Percentiles rank a stretch among this genome's conserved stretches.
Conservation (phyloP, 2,329 filamentous ascomycete species). For the Ophiostoma ulmi region DNA sequence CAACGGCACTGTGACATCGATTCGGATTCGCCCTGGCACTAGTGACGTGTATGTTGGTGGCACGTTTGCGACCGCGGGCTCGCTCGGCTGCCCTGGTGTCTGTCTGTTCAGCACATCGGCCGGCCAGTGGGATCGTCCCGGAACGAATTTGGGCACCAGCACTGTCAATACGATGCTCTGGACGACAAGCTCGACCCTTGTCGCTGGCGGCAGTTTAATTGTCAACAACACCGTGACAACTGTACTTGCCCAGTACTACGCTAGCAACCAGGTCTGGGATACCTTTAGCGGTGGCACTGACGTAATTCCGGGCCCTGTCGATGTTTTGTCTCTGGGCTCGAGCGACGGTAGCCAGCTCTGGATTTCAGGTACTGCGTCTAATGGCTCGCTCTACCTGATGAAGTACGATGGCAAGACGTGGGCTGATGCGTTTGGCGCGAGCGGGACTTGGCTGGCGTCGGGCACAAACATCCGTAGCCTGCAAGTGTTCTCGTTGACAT, state of each 20-base stretch:
- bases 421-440: constrained; percentile 43
- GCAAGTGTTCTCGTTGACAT: constrained; percentile 69
- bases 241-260: constrained; percentile 68
- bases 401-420: constrained; percentile 74
- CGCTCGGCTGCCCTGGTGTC: constrained; percentile 73
- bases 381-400: constrained; percentile 70
- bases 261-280: constrained; percentile 61
- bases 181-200: constrained; percentile 63
- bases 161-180: constrained; percentile 69
- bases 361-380: constrained; percentile 64
- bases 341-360: constrained; percentile 69
- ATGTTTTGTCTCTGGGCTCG: constrained; percentile 69
- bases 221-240: constrained; percentile 57
- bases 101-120: constrained; percentile 70
- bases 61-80: constrained; percentile 75
- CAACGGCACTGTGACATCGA: constrained; percentile 67
- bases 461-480: constrained; percentile 70
- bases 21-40: constrained; percentile 65
- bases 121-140: constrained; percentile 75
- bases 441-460: constrained; percentile 57
- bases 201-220: constrained; percentile 72
- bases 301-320: constrained; percentile 72
- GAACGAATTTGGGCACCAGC: constrained; percentile 60
- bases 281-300: constrained; percentile 53
- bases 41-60: constrained; percentile 81